These are phyloP conservation scores for Xylaria bambusicola DNA, from an alignment of 495 filamentous ascomycete genomes.

Conservation along the genomic window DNA sequence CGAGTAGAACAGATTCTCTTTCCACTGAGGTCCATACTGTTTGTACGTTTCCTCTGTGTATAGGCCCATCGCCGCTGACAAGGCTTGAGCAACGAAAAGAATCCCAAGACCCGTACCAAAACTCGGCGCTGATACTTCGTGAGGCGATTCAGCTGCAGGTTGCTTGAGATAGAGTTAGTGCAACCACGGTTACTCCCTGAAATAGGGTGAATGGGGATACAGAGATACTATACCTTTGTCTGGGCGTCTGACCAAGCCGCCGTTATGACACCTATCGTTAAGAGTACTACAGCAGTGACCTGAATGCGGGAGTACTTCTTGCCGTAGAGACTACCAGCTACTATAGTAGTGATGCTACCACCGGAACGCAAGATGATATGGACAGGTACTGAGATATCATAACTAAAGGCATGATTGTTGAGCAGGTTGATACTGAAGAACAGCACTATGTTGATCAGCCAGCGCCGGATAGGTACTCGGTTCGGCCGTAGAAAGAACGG, in stretches of 20 bases:
- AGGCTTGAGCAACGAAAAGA: slow-evolving; percentile 82
- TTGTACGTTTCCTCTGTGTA: slow-evolving; percentile 91
- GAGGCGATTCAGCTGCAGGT: slow-evolving; percentile 29
- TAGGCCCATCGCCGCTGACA: slow-evolving; percentile 92
- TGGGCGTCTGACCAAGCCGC: slow-evolving; percentile 87
- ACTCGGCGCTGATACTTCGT: slow-evolving; percentile 33
- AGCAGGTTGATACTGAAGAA: slow-evolving; percentile 91
- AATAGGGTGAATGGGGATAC: not conserved
- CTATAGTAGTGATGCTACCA: slow-evolving; percentile 91
- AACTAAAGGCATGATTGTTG: slow-evolving; percentile 98
- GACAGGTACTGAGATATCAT: slow-evolving; percentile 92
- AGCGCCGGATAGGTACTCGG: slow-evolving; percentile 79
- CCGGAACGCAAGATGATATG: slow-evolving; percentile 96
- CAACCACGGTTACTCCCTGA: slow-evolving; percentile 15
- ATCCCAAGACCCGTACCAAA: slow-evolving; percentile 81
- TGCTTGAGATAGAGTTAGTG: slow-evolving; percentile 30
- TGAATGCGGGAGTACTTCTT: slow-evolving; percentile 82
- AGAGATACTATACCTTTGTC: slow-evolving; percentile 63
- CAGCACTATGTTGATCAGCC: slow-evolving; percentile 84
- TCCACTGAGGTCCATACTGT: slow-evolving; percentile 85
- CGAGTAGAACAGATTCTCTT: slow-evolving; percentile 94
- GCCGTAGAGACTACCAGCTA: slow-evolving; percentile 79
- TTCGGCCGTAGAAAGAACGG: slow-evolving; percentile 73
- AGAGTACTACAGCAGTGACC: slow-evolving; percentile 71
- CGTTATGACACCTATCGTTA: slow-evolving; percentile 83